phyloP scores from a whole-genome alignment of 192 early-diverging fungal species.

The Coemansia sp. region DNA sequence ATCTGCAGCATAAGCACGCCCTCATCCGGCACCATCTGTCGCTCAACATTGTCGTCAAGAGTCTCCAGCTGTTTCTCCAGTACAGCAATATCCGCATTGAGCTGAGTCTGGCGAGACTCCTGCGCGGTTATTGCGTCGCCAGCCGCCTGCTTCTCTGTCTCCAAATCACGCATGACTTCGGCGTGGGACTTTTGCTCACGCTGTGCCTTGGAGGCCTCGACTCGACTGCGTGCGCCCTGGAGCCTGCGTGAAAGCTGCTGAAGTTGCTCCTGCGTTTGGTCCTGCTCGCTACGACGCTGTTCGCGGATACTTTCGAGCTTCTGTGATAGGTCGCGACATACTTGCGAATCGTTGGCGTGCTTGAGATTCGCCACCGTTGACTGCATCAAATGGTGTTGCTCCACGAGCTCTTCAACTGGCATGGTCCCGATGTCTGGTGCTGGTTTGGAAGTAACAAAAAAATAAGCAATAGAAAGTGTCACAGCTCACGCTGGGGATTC shows the following conservation, averaged over 20 bases:
- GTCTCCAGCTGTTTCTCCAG: slow-evolving; percentile 19
- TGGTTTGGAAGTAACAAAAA: slow-evolving; percentile 1
- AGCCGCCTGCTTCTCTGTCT: slow-evolving; percentile 16
- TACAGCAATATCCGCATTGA: slow-evolving; percentile 12
- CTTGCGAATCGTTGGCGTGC: slow-evolving; percentile 26
- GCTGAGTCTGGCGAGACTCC: slow-evolving; percentile 10
- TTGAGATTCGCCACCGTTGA: slow-evolving; percentile 27
- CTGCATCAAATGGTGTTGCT: slow-evolving; percentile 29
- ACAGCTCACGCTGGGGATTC: too few relatives aligned
- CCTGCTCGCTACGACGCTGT: slow-evolving; percentile 10
- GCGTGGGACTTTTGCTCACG: slow-evolving; percentile 44
- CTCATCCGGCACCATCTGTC: slow-evolving; percentile 16
- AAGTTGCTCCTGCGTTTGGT: slow-evolving; percentile 35
- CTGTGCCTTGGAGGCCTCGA: slow-evolving; percentile 41
- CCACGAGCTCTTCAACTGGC: slow-evolving; percentile 28
- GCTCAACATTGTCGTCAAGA: slow-evolving; percentile 28
- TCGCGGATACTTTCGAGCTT: slow-evolving; percentile 11
- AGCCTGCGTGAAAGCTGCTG: slow-evolving; percentile 45
- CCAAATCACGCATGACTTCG: slow-evolving; percentile 42
- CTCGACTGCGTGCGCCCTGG: slow-evolving; percentile 26
- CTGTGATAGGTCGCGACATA: slow-evolving; percentile 11
- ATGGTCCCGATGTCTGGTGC: background rate
- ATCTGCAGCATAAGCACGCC: slow-evolving; percentile 36
- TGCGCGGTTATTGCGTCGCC: slow-evolving; percentile 12
- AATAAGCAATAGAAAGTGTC: background rate